Conservation (phyloP, 2,329 filamentous ascomycete species). For the Setomelanomma holmii region DNA sequence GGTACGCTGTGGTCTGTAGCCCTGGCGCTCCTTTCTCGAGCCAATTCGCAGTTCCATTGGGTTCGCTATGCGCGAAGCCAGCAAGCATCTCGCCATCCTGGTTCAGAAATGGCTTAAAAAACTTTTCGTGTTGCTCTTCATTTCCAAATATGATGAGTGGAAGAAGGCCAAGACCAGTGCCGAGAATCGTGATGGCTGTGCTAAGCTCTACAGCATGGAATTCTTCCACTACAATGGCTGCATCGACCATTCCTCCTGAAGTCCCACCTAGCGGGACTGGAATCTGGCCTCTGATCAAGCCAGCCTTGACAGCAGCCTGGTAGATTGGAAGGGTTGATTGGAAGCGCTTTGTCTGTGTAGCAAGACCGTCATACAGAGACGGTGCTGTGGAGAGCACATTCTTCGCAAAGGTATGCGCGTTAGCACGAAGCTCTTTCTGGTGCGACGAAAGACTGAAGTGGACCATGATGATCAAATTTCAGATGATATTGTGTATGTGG, state of each 20-base stretch:
- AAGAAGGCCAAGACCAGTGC: slow-evolving; percentile 60
- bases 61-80: slow-evolving; percentile 61
- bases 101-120: slow-evolving; percentile 58
- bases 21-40: slow-evolving; percentile 59
- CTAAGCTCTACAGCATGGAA: slow-evolving; percentile 61
- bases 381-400: slow-evolving; percentile 20
- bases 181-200: slow-evolving; percentile 59
- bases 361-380: slow-evolving; percentile 17
- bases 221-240: slow-evolving; percentile 61
- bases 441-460: slow-evolving; percentile 21
- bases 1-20: slow-evolving; percentile 57
- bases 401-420: slow-evolving; percentile 19
- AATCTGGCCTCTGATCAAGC: slow-evolving; percentile 59
- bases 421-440: slow-evolving; percentile 20
- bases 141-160: slow-evolving; percentile 58
- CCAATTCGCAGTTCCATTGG: slow-evolving; percentile 60
- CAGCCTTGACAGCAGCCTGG: slow-evolving; percentile 51
- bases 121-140: slow-evolving; percentile 50
- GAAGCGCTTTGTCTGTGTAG: slow-evolving; percentile 52
- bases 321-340: slow-evolving; percentile 58
- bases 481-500: too few species aligned
- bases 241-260: slow-evolving; percentile 55
- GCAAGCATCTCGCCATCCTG: slow-evolving; percentile 57
- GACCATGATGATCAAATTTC: too few species aligned
- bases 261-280: slow-evolving; percentile 56